Evolutionary conservation across 805 yeast species (phyloP).

Genomic region (Suhomyces prunicola): DNA sequence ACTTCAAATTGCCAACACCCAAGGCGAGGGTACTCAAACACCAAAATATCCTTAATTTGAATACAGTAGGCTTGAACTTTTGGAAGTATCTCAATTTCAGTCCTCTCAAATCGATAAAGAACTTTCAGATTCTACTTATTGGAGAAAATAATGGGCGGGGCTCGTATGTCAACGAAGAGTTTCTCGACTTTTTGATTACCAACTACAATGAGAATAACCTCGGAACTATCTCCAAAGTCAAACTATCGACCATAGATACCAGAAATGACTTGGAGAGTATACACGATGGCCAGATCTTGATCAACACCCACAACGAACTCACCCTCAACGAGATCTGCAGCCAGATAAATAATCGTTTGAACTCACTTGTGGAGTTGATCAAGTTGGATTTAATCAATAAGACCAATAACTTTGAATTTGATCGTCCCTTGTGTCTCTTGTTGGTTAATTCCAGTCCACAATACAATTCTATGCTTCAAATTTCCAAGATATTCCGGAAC

Average conservation of each 20-base stretch:
- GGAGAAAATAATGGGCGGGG: conserved; percentile 22
- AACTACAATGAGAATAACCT: conserved; percentile 48
- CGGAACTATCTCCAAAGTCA: conserved; percentile 41
- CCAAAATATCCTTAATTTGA: conserved; percentile 44
- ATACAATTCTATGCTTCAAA: conserved; percentile 45
- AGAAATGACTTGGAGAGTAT: conserved; percentile 28
- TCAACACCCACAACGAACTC: conserved; percentile 13
- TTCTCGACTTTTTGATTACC: conserved; percentile 40
- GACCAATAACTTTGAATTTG: conserved; percentile 40
- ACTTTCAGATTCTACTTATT: conserved; percentile 51
- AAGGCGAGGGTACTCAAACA: conserved; percentile 33
- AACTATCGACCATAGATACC: conserved; percentile 24
- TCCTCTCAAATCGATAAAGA: conserved; percentile 49
- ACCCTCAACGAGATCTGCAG: conserved; percentile 26
- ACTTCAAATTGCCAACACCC: conserved; percentile 21
- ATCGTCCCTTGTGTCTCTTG: conserved; percentile 49
- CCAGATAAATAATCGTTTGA: conserved; percentile 27
- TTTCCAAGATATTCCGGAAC: conserved; percentile 44
- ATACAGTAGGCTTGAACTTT: conserved; percentile 43
- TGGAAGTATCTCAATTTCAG: conserved; percentile 60
- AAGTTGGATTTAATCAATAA: conserved; percentile 39
- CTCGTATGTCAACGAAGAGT: conserved; percentile 30
- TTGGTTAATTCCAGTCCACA: conserved; percentile 45
- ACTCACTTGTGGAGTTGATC: conserved; percentile 34
- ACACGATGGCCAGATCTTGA: conserved; percentile 25